A percentile compares a stretch with the other conserved stretches of the same genome.
Evolutionary conservation across 257 asterid genomes (phyloP).

Genomic region (Oldenlandia corymbosa): DNA sequence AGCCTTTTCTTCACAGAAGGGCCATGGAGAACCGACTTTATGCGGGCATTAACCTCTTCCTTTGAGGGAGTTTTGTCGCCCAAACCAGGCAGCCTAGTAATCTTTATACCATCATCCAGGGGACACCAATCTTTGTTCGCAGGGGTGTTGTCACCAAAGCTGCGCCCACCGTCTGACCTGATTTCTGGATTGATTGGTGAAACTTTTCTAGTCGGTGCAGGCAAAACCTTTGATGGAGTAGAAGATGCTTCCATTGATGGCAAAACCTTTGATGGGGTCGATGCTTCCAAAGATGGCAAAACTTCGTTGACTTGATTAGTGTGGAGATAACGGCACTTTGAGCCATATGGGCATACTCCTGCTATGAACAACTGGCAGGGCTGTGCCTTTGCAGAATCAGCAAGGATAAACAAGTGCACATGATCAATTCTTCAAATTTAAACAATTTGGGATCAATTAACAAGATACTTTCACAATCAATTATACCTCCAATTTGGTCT

Average conservation of each 20-base stretch:
- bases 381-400: constrained; percentile 39
- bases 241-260: constrained; percentile 8
- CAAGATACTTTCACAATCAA: not conserved
- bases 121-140: constrained; percentile 49
- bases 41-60: constrained; percentile 40
- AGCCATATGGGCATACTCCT: constrained; percentile 41
- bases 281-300: too few relatives aligned
- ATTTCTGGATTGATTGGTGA: constrained; percentile 4
- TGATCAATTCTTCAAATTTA: too few relatives aligned
- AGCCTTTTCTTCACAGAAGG: constrained; percentile 34
- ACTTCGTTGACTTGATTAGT: constrained; percentile 28
- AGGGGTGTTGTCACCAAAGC: constrained; percentile 12
- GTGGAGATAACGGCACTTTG: constrained; percentile 27
- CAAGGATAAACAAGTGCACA: too few relatives aligned
- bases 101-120: constrained; percentile 50
- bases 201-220: not conserved
- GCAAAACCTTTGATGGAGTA: constrained; percentile 4
- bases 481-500: constrained; percentile 48
- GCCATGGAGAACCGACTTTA: constrained; percentile 41
- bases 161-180: constrained; percentile 15
- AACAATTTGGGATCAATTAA: not conserved
- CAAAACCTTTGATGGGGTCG: constrained; percentile 9
- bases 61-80: constrained; percentile 24
- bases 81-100: constrained; percentile 28
- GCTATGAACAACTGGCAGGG: constrained; percentile 37